Evolutionary conservation across 306 rosid species (phyloP).

Genomic region (Quercus parvula): DNA sequence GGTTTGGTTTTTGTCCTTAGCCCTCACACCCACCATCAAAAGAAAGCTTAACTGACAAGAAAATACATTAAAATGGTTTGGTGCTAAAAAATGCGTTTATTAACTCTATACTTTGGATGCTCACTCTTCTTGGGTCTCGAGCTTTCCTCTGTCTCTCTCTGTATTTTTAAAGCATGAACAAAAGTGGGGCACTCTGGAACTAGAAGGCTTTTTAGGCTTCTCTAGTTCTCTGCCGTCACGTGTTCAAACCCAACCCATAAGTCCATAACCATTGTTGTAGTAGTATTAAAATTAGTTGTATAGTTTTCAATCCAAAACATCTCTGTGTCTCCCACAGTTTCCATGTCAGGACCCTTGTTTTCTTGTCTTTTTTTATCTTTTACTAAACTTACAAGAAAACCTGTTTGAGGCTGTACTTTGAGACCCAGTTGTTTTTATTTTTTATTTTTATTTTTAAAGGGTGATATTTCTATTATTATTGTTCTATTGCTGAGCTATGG

Average conservation of each 20-base stretch:
- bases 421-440: constrained; percentile 8
- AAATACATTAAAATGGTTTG: constrained; percentile 9
- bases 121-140: constrained; percentile 39
- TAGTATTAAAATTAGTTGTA: background rate
- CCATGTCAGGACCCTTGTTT: constrained; percentile 31
- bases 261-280: background rate
- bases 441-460: background rate
- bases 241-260: constrained; percentile 3
- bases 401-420: background rate
- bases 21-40: too few species aligned
- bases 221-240: constrained; percentile 23
- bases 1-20: background rate
- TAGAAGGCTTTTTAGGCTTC: too few species aligned
- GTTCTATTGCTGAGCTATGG: background rate
- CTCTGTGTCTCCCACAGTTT: constrained; percentile 23
- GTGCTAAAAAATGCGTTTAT: constrained; percentile 18
- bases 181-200: constrained; percentile 21
- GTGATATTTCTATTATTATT: background rate
- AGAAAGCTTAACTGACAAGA: background rate
- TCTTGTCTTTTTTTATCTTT: background rate
- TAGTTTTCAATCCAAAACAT: too few species aligned
- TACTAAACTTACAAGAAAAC: background rate
- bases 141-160: background rate
- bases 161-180: constrained; percentile 23
- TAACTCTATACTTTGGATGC: constrained; percentile 43